These are phyloP conservation scores for Serpula lacrymans DNA, from an alignment of 768 basidiomycete species.

Conservation along the genomic window DNA sequence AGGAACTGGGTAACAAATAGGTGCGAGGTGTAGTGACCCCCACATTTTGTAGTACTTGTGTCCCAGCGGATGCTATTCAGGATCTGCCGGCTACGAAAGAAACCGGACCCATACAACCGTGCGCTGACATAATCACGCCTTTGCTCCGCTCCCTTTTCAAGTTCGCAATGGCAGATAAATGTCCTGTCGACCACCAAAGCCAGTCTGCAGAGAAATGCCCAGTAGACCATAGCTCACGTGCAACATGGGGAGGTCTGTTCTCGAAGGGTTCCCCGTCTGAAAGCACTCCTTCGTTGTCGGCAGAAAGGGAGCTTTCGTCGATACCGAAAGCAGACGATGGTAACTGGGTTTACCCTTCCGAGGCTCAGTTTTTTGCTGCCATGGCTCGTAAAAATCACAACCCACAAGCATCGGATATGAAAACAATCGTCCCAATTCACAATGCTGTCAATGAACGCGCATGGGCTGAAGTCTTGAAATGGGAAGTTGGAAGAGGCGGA, in stretches of 20 bases:
- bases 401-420: slow-evolving; percentile 87
- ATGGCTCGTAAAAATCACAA: slow-evolving; percentile 94
- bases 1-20: too few species aligned
- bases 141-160: slow-evolving; percentile 1
- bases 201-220: slow-evolving; percentile 47
- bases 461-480: slow-evolving; percentile 78
- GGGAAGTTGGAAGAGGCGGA: slow-evolving; percentile 81
- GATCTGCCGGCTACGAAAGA: too few species aligned
- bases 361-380: slow-evolving; percentile 97
- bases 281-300: slow-evolving; percentile 45
- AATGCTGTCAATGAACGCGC: slow-evolving; percentile 98
- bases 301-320: slow-evolving; percentile 77
- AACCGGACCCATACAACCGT: too few species aligned
- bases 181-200: slow-evolving; percentile 47
- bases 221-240: slow-evolving; percentile 55
- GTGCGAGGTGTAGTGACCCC: too few species aligned
- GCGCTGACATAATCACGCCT: too few species aligned
- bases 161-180: slow-evolving; percentile 35
- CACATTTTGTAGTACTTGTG: too few species aligned
- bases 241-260: slow-evolving; percentile 38
- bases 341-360: slow-evolving; percentile 98
- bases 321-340: slow-evolving; percentile 73
- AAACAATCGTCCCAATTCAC: slow-evolving; percentile 94
- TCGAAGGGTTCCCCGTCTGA: slow-evolving; percentile 7
- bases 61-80: too few species aligned